Conservation (phyloP, 1,284 basidiomycete species). For the Meira nashicola region DNA sequence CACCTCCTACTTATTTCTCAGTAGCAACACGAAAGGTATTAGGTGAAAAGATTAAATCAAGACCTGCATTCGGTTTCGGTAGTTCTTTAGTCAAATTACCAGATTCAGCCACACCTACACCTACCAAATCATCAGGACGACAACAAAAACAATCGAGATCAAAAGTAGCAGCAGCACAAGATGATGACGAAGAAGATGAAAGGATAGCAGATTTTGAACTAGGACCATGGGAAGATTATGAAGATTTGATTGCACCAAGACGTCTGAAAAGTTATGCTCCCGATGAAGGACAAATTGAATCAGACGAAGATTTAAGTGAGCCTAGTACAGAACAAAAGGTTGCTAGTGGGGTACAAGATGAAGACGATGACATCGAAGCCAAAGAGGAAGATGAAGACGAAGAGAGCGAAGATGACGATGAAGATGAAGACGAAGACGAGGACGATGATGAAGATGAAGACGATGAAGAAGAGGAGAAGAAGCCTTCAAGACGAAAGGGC, state of each 20-base stretch:
- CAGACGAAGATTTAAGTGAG: constrained; percentile 5
- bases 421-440: constrained; percentile 4
- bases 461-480: constrained; percentile 10
- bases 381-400: constrained; percentile 7
- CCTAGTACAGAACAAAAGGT: background rate
- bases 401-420: background rate
- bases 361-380: constrained; percentile 3
- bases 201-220: background rate
- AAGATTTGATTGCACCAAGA: constrained; percentile 7
- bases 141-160: background rate
- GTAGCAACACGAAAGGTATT: too few species aligned
- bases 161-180: background rate
- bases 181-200: background rate
- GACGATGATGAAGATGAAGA: constrained; percentile 3
- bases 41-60: background rate
- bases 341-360: background rate
- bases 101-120: background rate
- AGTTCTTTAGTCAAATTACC: background rate
- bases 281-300: constrained; percentile 2
- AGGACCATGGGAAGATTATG: constrained; percentile 9
- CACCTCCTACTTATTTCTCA: background rate
- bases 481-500: background rate
- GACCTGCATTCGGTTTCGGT: constrained; percentile 5
- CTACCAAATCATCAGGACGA: background rate
- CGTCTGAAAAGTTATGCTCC: constrained; percentile 3